phyloP scores from a whole-genome alignment of 2,329 filamentous ascomycete species.

The Trichoderma arundinaceum region DNA sequence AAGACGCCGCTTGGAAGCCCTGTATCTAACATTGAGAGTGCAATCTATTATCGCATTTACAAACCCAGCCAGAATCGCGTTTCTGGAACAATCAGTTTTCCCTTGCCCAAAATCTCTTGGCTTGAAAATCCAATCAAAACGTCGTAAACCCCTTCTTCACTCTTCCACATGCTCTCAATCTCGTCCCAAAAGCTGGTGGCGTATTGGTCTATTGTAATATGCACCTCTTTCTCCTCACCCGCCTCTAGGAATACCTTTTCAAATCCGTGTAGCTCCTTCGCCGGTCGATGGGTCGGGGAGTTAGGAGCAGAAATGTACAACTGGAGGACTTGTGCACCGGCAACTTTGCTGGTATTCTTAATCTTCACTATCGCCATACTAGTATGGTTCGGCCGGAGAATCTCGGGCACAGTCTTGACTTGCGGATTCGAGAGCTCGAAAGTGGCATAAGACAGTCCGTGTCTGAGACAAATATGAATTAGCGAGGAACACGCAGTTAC shows the following conservation, averaged over 20 bases:
- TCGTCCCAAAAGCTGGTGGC: constrained; percentile 20
- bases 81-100: neutral
- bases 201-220: constrained; percentile 13
- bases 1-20: no score
- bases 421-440: constrained; percentile 1
- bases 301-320: constrained; percentile 7
- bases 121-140: constrained; percentile 9
- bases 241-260: constrained; percentile 9
- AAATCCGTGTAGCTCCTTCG: constrained; percentile 8
- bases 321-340: constrained; percentile 4
- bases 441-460: neutral
- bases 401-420: constrained; percentile 5
- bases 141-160: neutral
- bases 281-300: neutral
- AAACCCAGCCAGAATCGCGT: constrained; percentile 15
- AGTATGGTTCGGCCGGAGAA: neutral
- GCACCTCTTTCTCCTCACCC: constrained; percentile 11
- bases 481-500: neutral
- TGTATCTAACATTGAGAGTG: neutral
- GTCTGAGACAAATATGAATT: neutral
- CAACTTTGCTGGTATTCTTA: neutral
- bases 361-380: neutral
- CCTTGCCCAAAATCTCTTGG: constrained; percentile 12
- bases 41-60: neutral
- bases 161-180: constrained; percentile 23